Percentiles rank a stretch among this genome's conserved stretches.
These are phyloP conservation scores for Phaffia tasmanica DNA, from an alignment of 768 basidiomycete genomes.

Conservation along the genomic window DNA sequence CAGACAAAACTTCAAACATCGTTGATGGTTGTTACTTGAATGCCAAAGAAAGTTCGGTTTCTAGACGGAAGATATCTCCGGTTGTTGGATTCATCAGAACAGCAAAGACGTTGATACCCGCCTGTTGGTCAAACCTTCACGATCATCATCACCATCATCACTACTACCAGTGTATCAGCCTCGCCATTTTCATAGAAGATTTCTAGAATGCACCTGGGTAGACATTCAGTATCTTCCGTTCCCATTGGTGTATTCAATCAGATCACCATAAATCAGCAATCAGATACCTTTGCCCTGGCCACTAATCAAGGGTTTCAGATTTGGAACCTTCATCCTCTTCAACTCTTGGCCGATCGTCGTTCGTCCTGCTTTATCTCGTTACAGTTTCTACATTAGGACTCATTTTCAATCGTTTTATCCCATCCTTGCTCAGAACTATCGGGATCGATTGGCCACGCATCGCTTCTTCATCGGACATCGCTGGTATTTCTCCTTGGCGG, in stretches of 20 bases:
- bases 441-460: conserved; percentile 32
- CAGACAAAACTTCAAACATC: no score
- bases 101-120: no score
- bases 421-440: conserved; percentile 28
- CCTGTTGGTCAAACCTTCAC: no score
- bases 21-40: no score
- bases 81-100: no score
- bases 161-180: no score
- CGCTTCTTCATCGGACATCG: conserved; percentile 31
- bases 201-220: conserved; percentile 34
- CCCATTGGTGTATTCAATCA: conserved; percentile 31
- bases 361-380: neutral
- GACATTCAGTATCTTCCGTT: conserved; percentile 35
- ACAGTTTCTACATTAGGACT: neutral
- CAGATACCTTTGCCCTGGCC: conserved; percentile 32
- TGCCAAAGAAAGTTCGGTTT: no score
- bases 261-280: conserved; percentile 33
- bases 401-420: conserved; percentile 1
- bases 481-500: conserved; percentile 38
- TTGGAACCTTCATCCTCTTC: conserved; percentile 32
- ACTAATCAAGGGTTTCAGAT: conserved; percentile 35
- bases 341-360: neutral
- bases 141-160: no score
- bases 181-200: neutral
- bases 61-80: no score